A percentile compares a stretch with the other conserved stretches of the same genome.
phyloP scores from a whole-genome alignment of 2,329 filamentous ascomycete genomes.

The Colletotrichum orchidophilum region DNA sequence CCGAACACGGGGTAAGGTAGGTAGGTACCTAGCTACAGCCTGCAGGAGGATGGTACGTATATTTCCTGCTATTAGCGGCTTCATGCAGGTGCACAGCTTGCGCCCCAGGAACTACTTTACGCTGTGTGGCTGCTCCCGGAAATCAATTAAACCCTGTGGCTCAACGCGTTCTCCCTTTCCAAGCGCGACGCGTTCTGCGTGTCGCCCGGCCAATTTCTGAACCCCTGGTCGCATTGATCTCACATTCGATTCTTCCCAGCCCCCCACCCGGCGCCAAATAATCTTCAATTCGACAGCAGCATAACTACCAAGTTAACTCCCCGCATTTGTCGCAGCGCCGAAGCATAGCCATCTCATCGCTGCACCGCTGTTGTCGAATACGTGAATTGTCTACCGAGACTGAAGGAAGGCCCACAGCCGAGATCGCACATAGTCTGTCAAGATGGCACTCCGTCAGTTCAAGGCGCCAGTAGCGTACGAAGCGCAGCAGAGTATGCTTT shows the following conservation, averaged over 20 bases:
- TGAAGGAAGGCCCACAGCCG: not conserved
- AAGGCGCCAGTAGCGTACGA: slow-evolving; percentile 86
- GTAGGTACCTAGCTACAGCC: too few relatives aligned
- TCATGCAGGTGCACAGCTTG: slow-evolving; percentile 6
- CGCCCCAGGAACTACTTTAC: slow-evolving; percentile 2
- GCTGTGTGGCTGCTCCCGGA: slow-evolving; percentile 1
- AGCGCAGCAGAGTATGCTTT: slow-evolving; percentile 78
- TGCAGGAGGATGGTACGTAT: slow-evolving; percentile 13
- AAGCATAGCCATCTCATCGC: not conserved
- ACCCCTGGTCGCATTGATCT: slow-evolving; percentile 36
- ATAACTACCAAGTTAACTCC: slow-evolving; percentile 10
- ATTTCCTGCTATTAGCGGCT: too few relatives aligned
- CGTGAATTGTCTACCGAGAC: not conserved
- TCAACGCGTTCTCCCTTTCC: not conserved
- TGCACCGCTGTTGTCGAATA: not conserved
- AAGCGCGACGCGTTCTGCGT: slow-evolving; percentile 31
- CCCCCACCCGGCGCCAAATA: slow-evolving; percentile 34
- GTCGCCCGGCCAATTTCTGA: slow-evolving; percentile 35
- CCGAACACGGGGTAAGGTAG: slow-evolving; percentile 31
- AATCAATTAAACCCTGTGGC: slow-evolving; percentile 31
- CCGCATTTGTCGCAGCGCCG: slow-evolving; percentile 6
- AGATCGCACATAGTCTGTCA: slow-evolving; percentile 36
- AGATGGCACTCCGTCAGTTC: slow-evolving; percentile 87
- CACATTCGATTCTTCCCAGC: slow-evolving; percentile 37
- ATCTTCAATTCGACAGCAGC: slow-evolving; percentile 23